Percentiles rank a stretch among this genome's conserved stretches.
Evolutionary conservation across 208 protist species (phyloP).

Genomic region (Trichomonas vaginalis): DNA sequence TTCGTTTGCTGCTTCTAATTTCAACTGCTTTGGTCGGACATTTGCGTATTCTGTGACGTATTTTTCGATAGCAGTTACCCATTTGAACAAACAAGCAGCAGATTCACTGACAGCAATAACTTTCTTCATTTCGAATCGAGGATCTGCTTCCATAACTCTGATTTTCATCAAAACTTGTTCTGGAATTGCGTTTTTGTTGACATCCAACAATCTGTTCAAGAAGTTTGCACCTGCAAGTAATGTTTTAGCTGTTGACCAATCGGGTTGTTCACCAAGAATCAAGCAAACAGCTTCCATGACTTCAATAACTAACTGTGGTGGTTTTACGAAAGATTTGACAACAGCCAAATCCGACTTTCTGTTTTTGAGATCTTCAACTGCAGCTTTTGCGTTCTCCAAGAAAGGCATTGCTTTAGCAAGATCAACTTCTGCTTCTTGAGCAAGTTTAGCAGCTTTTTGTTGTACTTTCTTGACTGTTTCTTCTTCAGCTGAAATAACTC

Average conservation of each 20-base stretch:
- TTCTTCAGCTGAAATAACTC: background rate
- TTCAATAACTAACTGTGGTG: background rate
- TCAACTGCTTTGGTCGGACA: constrained; percentile 83
- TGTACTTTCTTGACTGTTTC: background rate
- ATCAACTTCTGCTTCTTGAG: background rate
- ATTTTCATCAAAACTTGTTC: constrained; percentile 76
- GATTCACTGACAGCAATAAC: constrained; percentile 21
- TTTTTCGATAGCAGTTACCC: constrained; percentile 43
- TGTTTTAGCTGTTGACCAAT: background rate
- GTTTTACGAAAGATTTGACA: constrained; percentile 16
- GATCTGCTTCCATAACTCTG: constrained; percentile 67
- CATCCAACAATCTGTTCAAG: constrained; percentile 73
- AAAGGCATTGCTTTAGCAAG: constrained; percentile 2
- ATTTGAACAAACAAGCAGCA: constrained; percentile 45
- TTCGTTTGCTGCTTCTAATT: constrained; percentile 65
- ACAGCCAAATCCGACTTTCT: constrained; percentile 7
- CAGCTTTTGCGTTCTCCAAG: background rate
- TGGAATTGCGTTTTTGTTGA: constrained; percentile 80
- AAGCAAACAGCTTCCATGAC: constrained; percentile 21
- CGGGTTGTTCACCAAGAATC: background rate
- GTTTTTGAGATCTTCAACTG: background rate
- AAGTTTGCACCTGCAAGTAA: constrained; percentile 74
- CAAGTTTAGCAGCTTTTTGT: background rate
- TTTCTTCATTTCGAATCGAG: constrained; percentile 37
- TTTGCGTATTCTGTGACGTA: constrained; percentile 73